phyloP scores from a whole-genome alignment of 176 grass and related monocot species.

The Panicum miliaceum region DNA sequence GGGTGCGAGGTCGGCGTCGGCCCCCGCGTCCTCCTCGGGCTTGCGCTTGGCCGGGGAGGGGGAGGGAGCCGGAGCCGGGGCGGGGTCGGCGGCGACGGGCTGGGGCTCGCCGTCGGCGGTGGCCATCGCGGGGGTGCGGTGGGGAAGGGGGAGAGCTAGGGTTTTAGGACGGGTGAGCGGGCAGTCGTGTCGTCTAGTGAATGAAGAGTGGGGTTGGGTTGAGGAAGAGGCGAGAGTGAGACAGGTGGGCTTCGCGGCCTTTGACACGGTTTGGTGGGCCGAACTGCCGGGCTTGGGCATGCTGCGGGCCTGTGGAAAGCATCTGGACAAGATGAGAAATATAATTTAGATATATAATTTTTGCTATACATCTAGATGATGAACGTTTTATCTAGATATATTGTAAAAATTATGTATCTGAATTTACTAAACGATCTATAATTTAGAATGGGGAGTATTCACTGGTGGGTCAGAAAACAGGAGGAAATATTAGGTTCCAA shows the following conservation, averaged over 20 bases:
- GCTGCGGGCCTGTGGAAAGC: neutral
- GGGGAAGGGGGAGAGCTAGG: neutral
- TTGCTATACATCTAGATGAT: too few relatives aligned
- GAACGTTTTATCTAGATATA: too few relatives aligned
- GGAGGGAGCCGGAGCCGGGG: neutral
- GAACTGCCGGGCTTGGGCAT: neutral
- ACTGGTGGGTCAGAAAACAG: too few relatives aligned
- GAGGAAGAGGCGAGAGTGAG: neutral
- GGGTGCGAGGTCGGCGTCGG: constrained; percentile 39
- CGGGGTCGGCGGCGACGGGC: constrained; percentile 7
- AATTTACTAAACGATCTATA: too few relatives aligned
- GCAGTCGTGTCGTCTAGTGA: neutral
- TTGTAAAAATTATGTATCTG: too few relatives aligned
- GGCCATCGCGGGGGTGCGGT: constrained; percentile 41
- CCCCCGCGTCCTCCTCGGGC: constrained; percentile 31
- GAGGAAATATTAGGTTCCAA: too few relatives aligned
- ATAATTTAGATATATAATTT: too few relatives aligned
- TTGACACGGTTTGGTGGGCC: neutral
- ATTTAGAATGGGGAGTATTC: too few relatives aligned
- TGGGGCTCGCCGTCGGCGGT: constrained; percentile 46
- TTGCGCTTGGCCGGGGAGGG: constrained; percentile 60
- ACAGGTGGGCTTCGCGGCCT: neutral
- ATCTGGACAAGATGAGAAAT: too few relatives aligned
- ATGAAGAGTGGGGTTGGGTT: neutral
- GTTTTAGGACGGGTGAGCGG: neutral